A percentile compares a stretch with the other conserved stretches of the same genome.
phyloP scores from a whole-genome alignment of 169 alveolate genomes.

The Eimeria falciformis region DNA sequence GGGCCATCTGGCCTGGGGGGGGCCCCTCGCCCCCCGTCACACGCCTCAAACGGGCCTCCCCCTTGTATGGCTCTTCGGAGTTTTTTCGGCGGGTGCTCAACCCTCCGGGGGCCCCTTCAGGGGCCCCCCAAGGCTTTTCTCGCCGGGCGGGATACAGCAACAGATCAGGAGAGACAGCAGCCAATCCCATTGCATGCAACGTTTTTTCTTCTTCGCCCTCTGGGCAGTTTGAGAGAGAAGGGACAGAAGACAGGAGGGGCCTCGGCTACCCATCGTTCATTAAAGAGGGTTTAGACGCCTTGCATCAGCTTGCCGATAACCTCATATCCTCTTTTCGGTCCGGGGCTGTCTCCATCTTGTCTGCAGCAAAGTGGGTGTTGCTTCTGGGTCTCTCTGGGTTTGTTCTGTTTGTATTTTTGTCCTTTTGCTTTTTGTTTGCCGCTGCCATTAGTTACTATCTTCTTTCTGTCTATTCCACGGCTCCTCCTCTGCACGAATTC shows the following conservation, averaged over 20 bases:
- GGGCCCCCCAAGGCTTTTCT: background rate
- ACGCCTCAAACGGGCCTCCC: background rate
- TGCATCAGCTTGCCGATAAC: conserved; percentile 27
- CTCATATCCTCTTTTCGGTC: background rate
- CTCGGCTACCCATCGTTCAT: background rate
- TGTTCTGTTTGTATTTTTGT: background rate
- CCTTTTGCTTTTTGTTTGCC: background rate
- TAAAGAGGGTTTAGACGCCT: background rate
- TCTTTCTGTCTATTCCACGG: background rate
- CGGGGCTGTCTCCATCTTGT: background rate
- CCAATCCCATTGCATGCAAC: too few relatives aligned
- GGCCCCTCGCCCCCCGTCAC: background rate
- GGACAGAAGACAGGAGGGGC: background rate
- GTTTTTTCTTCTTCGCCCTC: too few relatives aligned
- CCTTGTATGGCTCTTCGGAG: background rate
- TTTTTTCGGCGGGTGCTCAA: too few relatives aligned
- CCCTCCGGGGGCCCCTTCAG: background rate
- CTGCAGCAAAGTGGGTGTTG: background rate
- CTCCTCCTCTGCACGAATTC: conserved; percentile 67
- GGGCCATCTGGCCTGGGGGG: background rate
- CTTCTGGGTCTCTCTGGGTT: too few relatives aligned
- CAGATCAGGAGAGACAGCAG: conserved; percentile 7
- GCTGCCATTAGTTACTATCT: background rate
- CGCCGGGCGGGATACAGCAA: background rate
- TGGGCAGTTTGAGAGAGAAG: background rate